Evolutionary conservation across 768 basidiomycete species (phyloP), one percentile per base, ranked within the genome.

Genomic region (Suillus decipiens): DNA sequence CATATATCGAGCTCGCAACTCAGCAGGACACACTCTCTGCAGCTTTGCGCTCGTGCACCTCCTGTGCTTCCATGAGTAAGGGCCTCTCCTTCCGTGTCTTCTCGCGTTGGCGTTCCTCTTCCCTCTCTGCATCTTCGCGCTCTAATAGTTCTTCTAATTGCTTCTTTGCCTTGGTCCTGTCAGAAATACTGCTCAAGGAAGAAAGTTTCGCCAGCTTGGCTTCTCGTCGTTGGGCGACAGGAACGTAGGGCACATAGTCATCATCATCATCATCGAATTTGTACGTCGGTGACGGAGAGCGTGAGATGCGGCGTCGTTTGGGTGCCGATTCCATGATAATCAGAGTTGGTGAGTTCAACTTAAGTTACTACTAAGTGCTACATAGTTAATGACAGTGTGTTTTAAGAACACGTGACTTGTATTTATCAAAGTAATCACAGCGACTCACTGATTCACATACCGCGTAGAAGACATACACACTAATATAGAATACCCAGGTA

Each of bases 21-120:
- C 10, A 55, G 54, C 41, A 47, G 24, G 47, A 19, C 17, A 71
- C 60, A 93, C 94, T 91, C 79, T 96, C 92, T 60, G 81, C 83
- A 5, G 90, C 93, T 76, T 89, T 93, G 74, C 82, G 82, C 31
- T 83, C 82, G 71, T 96, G 94, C 37, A 99, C 96, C 72, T 99
- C 96, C 76, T 98, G 95, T 1, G 97, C 97, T 73, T 97, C 95
- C 70, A 95, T 75, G 57, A 99, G 78, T 55, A 99, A 77, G 0
- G 95, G 97, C 68, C 94, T 79, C 77, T 96, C 94, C 74, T 88
- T 90, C 64, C 96, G 77, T 22, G 86, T 84, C 70, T 84, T 88
- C 73, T 96, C 94, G 67, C 84, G 84, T 39, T 81, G 80, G 60
- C 79, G 74, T 72, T 96, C 92, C 70, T 94, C 92, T 68, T 95